A percentile compares a stretch with the other conserved stretches of the same genome.
Evolutionary conservation across 768 basidiomycete species (phyloP).

Genomic region (Suillus subaureus): DNA sequence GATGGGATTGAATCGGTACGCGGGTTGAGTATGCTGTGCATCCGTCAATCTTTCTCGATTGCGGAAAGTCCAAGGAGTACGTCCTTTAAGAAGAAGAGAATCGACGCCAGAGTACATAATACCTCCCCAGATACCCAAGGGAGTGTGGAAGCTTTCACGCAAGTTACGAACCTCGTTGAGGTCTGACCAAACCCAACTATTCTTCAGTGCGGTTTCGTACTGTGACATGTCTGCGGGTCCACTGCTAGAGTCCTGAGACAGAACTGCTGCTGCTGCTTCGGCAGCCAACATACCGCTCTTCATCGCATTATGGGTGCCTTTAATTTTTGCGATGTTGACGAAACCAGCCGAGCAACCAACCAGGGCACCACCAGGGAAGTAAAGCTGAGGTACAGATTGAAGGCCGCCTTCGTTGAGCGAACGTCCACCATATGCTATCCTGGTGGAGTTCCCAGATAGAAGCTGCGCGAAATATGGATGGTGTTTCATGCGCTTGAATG

Average conservation of each 20-base stretch:
- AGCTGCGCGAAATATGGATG: constrained; percentile 90
- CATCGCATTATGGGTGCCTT: constrained; percentile 99
- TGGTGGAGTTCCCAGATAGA: constrained; percentile 67
- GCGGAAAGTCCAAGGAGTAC: constrained; percentile 91
- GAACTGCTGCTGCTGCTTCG: constrained; percentile 75
- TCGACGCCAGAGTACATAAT: constrained; percentile 90
- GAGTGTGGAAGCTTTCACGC: constrained; percentile 83
- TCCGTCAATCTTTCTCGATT: constrained; percentile 59
- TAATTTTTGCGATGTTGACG: constrained; percentile 96
- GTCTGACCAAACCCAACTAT: constrained; percentile 86
- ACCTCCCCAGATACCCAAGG: constrained; percentile 84
- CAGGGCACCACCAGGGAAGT: constrained; percentile 93
- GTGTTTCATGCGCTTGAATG: constrained; percentile 83
- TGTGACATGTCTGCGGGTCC: constrained; percentile 61
- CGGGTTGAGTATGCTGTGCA: constrained; percentile 70
- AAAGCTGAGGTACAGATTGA: constrained; percentile 83
- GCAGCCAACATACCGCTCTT: constrained; percentile 98
- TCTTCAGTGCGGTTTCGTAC: constrained; percentile 70
- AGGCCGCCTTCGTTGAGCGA: constrained; percentile 92
- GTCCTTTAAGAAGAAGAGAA: constrained; percentile 78
- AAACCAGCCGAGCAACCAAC: constrained; percentile 97
- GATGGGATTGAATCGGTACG: constrained; percentile 70
- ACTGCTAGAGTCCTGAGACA: constrained; percentile 35
- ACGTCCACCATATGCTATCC: constrained; percentile 90
- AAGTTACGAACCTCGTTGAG: constrained; percentile 90